A percentile compares a stretch with the other conserved stretches of the same genome.
These are phyloP conservation scores for Sugiyamaella boreocaroliniensis DNA, from an alignment of 805 yeast species.

Conservation along the genomic window DNA sequence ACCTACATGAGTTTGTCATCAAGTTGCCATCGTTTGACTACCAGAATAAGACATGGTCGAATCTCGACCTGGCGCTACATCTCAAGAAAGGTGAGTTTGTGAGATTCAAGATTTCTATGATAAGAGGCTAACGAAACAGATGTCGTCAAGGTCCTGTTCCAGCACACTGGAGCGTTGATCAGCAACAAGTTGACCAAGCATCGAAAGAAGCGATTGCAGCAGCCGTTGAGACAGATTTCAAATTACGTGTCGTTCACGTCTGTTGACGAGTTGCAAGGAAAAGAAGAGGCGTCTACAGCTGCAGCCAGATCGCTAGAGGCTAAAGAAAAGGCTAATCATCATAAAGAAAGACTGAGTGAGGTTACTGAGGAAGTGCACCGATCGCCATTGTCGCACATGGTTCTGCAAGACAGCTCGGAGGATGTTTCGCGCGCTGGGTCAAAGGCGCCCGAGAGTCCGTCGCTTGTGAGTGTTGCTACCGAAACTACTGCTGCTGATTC, in stretches of 20 bases:
- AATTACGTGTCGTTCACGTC: slow-evolving; percentile 32
- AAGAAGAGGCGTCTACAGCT: neutral
- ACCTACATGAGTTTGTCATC: slow-evolving; percentile 68
- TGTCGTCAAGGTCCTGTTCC: slow-evolving; percentile 32
- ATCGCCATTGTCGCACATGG: neutral
- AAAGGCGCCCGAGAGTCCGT: neutral
- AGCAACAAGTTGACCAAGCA: slow-evolving; percentile 60
- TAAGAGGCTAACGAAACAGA: slow-evolving; percentile 19
- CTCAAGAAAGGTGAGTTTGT: slow-evolving; percentile 47
- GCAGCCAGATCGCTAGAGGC: no score
- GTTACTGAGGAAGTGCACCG: neutral
- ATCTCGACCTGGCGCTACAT: slow-evolving; percentile 55
- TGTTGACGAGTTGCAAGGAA: slow-evolving; percentile 18
- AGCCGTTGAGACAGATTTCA: slow-evolving; percentile 30
- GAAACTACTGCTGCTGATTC: neutral
- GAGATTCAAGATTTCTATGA: no score
- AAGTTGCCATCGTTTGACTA: slow-evolving; percentile 56
- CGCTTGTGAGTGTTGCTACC: neutral
- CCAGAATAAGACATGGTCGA: slow-evolving; percentile 62
- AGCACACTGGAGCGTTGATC: slow-evolving; percentile 64
- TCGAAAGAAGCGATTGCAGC: slow-evolving; percentile 13
- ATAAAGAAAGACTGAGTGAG: neutral
- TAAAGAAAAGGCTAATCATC: no score
- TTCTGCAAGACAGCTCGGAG: neutral
- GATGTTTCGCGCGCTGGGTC: neutral